Conservation (phyloP, 2,329 filamentous ascomycete genomes). For the Colletotrichum sp. region DNA sequence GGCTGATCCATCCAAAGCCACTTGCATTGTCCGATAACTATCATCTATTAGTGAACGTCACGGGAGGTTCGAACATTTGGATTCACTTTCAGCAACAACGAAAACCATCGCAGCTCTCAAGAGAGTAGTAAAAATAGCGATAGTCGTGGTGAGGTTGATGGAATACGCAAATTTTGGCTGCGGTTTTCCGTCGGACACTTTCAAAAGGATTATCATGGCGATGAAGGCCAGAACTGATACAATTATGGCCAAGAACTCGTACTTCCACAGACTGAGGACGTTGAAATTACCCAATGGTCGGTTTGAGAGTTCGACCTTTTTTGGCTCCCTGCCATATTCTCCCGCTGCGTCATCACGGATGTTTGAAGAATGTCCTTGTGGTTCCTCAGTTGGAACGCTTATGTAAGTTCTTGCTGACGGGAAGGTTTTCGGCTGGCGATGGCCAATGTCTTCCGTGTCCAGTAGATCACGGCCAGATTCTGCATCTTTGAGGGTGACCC, state of each 20-base stretch:
- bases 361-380: neutral
- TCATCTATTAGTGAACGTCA: neutral
- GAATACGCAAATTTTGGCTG: neutral
- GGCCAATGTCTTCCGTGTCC: neutral
- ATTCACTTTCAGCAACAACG: neutral
- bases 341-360: rapidly evolving
- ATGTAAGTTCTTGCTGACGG: neutral
- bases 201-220: neutral
- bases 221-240: neutral
- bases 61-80: neutral
- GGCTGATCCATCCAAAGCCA: neutral
- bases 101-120: neutral
- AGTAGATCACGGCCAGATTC: neutral
- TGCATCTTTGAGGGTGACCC: neutral
- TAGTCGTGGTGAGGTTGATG: neutral
- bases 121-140: neutral
- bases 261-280: neutral
- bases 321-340: neutral
- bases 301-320: neutral
- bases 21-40: neutral
- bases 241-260: neutral
- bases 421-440: neutral
- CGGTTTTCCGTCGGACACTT: neutral
- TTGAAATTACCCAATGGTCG: neutral
- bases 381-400: neutral